phyloP scores from a whole-genome alignment of 2,329 filamentous ascomycete species.

The Mycocentrospora acerina region DNA sequence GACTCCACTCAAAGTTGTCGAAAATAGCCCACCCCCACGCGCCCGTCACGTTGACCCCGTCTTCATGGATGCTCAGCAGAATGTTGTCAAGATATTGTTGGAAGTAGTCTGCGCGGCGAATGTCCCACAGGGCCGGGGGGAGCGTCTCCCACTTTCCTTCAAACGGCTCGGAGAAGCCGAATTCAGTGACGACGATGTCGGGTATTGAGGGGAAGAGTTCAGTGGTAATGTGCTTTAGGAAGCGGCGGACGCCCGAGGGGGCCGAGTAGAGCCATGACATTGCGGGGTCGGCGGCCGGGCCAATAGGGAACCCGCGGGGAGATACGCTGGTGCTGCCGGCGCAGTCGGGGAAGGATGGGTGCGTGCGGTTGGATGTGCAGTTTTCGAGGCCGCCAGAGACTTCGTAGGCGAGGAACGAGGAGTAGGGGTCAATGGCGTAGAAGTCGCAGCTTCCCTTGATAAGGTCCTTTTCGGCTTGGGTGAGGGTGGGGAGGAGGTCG shows the following conservation, averaged over 20 bases:
- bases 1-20: constrained; percentile 47
- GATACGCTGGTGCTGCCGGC: constrained; percentile 35
- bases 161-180: constrained; percentile 47
- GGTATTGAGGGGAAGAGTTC: constrained; percentile 46
- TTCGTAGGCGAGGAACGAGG: constrained; percentile 34
- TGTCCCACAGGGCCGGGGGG: constrained; percentile 43
- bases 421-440: constrained; percentile 45
- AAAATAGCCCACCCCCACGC: constrained; percentile 46
- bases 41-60: constrained; percentile 46
- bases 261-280: constrained; percentile 47
- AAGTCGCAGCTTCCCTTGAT: constrained; percentile 50
- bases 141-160: constrained; percentile 34
- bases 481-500: constrained; percentile 42
- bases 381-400: constrained; percentile 38
- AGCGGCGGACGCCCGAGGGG: constrained; percentile 43
- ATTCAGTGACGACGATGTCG: constrained; percentile 46
- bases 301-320: constrained; percentile 48
- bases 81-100: constrained; percentile 48
- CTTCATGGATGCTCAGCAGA: constrained; percentile 38
- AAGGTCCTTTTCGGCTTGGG: constrained; percentile 42
- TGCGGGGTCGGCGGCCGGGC: constrained; percentile 46
- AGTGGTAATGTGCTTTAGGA: constrained; percentile 46
- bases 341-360: constrained; percentile 47
- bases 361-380: constrained; percentile 44
- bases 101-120: constrained; percentile 45